A percentile compares a stretch with the other conserved stretches of the same genome.
Conservation (phyloP, 345 rosid species). For the Garcia nutans region DNA sequence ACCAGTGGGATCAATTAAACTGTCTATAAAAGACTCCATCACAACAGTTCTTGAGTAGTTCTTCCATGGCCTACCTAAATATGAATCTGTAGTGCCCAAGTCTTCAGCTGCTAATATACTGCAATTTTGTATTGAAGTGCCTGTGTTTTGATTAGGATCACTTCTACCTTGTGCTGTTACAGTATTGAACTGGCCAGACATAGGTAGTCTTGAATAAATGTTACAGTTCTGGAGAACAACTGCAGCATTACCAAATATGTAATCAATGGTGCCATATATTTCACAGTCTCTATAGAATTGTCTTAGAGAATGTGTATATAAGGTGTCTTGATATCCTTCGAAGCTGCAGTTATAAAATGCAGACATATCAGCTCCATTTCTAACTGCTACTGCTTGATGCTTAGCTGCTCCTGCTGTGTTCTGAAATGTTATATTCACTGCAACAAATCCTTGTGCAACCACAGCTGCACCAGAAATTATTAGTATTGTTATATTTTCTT, state of each 20-base stretch:
- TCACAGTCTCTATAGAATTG: slow-evolving; percentile 55
- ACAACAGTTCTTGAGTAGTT: slow-evolving; percentile 37
- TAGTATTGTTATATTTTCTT: too few relatives aligned
- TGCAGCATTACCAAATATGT: slow-evolving; percentile 49
- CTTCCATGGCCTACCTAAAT: slow-evolving; percentile 43
- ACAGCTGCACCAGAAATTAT: slow-evolving; percentile 29
- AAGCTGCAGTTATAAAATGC: slow-evolving; percentile 38
- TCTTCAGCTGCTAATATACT: slow-evolving; percentile 29
- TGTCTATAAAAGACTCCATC: slow-evolving; percentile 32
- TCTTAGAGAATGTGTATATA: slow-evolving; percentile 49
- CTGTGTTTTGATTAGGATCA: slow-evolving; percentile 48
- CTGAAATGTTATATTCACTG: slow-evolving; percentile 46
- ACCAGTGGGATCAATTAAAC: slow-evolving; percentile 27
- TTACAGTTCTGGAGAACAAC: slow-evolving; percentile 40
- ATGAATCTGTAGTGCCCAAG: slow-evolving; percentile 22
- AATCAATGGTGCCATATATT: slow-evolving; percentile 58
- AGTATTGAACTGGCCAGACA: slow-evolving; percentile 26
- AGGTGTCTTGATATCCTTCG: slow-evolving; percentile 58
- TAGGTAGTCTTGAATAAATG: slow-evolving; percentile 28
- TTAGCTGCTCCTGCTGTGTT: slow-evolving; percentile 59
- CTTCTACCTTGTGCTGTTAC: slow-evolving; percentile 49
- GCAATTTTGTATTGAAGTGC: slow-evolving; percentile 41
- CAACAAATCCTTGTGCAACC: slow-evolving; percentile 45
- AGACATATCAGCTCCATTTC: slow-evolving; percentile 52
- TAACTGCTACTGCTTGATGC: slow-evolving; percentile 56